A percentile compares a stretch with the other conserved stretches of the same genome.
Evolutionary conservation across 345 rosid genomes (phyloP).

Genomic region (Corchorus capsularis): DNA sequence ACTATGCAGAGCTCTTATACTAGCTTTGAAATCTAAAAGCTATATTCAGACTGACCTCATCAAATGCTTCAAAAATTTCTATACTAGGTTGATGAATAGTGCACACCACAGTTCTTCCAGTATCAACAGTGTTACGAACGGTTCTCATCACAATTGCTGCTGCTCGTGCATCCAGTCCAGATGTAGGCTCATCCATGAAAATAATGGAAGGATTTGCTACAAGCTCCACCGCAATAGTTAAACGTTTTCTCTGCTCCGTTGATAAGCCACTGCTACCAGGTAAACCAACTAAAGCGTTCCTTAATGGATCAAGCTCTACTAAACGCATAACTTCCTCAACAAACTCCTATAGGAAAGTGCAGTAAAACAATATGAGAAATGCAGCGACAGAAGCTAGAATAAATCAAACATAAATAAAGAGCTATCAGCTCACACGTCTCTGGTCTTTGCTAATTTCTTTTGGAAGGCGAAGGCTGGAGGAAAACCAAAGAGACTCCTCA

Average conservation of each 20-base stretch:
- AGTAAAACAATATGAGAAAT: constrained; percentile 11
- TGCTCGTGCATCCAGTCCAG: constrained; percentile 96
- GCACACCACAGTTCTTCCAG: constrained; percentile 95
- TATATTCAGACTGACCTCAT: constrained; percentile 59
- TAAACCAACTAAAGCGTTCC: constrained; percentile 82
- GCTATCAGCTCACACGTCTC: constrained; percentile 46
- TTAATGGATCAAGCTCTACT: constrained; percentile 76
- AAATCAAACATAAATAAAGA: constrained; percentile 15
- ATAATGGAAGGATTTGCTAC: constrained; percentile 94
- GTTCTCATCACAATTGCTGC: constrained; percentile 98
- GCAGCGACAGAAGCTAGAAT: not conserved
- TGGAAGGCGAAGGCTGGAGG: constrained; percentile 80
- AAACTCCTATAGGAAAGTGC: constrained; percentile 62
- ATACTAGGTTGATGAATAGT: constrained; percentile 96
- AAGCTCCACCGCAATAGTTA: constrained; percentile 94
- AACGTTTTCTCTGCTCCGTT: constrained; percentile 90
- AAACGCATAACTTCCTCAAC: constrained; percentile 93
- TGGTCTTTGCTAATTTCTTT: constrained; percentile 69
- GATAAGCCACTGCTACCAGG: constrained; percentile 87
- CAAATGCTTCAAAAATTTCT: constrained; percentile 91
- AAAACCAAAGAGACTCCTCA: constrained; percentile 90
- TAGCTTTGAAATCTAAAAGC: not conserved
- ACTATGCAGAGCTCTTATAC: constrained; percentile 11
- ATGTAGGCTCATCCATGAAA: constrained; percentile 97
- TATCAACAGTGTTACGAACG: constrained; percentile 91